A percentile compares a stretch with the other conserved stretches of the same genome.
Conservation (phyloP, 2,329 filamentous ascomycete species). For the Xylaria sp. region DNA sequence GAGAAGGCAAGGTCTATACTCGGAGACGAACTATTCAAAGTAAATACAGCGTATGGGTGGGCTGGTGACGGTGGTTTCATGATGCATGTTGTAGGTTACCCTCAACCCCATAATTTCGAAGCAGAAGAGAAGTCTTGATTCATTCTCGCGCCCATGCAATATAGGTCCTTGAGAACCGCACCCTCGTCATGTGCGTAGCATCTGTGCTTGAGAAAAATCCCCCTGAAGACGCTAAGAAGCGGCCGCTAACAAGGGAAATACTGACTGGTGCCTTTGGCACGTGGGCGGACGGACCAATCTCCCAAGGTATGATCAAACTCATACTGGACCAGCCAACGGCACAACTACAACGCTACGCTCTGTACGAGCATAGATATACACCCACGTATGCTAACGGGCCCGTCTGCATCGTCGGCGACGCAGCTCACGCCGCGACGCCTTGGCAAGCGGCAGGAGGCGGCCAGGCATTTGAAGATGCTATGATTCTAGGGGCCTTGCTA, state of each 20-base stretch:
- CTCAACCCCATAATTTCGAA: too few relatives aligned
- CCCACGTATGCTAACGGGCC: constrained; percentile 26
- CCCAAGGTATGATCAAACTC: constrained; percentile 15
- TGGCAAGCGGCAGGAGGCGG: constrained; percentile 8
- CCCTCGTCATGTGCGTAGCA: too few relatives aligned
- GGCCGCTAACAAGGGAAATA: background rate
- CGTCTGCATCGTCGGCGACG: constrained; percentile 28
- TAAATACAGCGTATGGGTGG: constrained; percentile 23
- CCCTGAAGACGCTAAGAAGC: background rate
- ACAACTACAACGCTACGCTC: constrained; percentile 21
- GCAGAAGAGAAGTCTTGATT: too few relatives aligned
- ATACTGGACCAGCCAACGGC: constrained; percentile 22
- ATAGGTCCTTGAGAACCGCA: too few relatives aligned
- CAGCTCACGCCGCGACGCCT: constrained; percentile 24
- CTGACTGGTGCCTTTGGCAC: background rate
- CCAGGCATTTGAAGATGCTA: too few relatives aligned
- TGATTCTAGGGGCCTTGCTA: background rate
- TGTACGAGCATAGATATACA: constrained; percentile 28
- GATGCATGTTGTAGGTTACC: constrained; percentile 18
- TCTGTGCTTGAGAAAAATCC: too few relatives aligned
- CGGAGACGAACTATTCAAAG: constrained; percentile 25
- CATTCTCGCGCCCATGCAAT: too few relatives aligned
- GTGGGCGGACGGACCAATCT: background rate
- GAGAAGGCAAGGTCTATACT: constrained; percentile 17
- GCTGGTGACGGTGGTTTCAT: constrained; percentile 22